Conservation (phyloP, 331 rosid genomes). For the Stylosanthes scabra region DNA sequence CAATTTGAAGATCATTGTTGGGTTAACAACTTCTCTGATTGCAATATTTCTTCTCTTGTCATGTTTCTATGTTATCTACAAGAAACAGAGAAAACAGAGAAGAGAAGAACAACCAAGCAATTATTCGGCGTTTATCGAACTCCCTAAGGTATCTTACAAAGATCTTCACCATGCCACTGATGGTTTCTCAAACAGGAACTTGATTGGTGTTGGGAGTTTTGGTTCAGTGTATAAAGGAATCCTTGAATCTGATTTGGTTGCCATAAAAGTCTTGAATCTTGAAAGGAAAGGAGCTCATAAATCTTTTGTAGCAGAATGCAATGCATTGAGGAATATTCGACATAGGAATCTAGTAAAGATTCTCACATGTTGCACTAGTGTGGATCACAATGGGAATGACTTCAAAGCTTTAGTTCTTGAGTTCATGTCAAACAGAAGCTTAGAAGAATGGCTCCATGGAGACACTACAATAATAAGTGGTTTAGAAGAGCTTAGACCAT, state of each 20-base stretch:
- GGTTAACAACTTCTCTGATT: neutral
- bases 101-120: neutral
- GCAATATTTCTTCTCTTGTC: neutral
- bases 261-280: conserved; percentile 37
- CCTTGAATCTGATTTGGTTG: conserved; percentile 4
- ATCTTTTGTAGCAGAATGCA: conserved; percentile 37
- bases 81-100: neutral
- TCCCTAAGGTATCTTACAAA: conserved; percentile 27
- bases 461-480: too few species aligned
- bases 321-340: conserved; percentile 14
- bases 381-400: conserved; percentile 28
- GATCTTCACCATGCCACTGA: conserved; percentile 28
- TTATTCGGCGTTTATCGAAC: neutral
- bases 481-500: too few species aligned
- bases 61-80: neutral
- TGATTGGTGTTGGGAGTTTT: conserved; percentile 26
- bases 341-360: conserved; percentile 41
- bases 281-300: conserved; percentile 38
- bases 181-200: conserved; percentile 32
- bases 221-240: conserved; percentile 33
- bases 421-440: neutral
- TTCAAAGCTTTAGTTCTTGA: neutral
- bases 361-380: conserved; percentile 40
- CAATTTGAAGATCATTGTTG: neutral
- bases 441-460: neutral